Evolutionary conservation across 2,329 filamentous ascomycete genomes (phyloP).

Genomic region (Ophiostoma ips): DNA sequence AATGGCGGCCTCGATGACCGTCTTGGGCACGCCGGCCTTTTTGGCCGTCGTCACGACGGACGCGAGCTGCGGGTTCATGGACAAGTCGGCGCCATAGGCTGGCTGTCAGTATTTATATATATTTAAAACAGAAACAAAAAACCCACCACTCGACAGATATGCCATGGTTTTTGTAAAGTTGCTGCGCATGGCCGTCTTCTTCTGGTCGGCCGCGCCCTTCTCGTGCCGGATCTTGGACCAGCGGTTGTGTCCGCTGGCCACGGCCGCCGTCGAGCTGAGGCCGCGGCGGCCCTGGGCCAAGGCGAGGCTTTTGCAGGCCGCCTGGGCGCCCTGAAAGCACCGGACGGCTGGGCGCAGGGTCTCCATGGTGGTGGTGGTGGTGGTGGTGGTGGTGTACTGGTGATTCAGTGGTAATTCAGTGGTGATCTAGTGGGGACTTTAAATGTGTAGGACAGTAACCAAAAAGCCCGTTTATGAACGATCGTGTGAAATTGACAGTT

Average conservation of each 20-base stretch:
- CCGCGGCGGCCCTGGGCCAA: slow-evolving; percentile 36
- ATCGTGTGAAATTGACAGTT: no score
- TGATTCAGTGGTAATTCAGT: no score
- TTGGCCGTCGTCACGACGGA: slow-evolving; percentile 60
- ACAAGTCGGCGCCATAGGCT: slow-evolving; percentile 52
- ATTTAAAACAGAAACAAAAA: neutral
- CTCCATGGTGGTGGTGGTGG: neutral
- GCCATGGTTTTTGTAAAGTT: slow-evolving; percentile 59
- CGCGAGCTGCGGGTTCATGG: slow-evolving; percentile 62
- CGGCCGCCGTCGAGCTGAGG: slow-evolving; percentile 30
- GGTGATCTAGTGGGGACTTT: no score
- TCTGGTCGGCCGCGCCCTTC: slow-evolving; percentile 73
- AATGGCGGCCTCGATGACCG: slow-evolving; percentile 64
- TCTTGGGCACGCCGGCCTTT: slow-evolving; percentile 72
- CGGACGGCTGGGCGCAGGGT: neutral
- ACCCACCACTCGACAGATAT: slow-evolving; percentile 57
- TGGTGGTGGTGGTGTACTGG: neutral
- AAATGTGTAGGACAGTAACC: no score
- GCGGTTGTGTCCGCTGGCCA: slow-evolving; percentile 64
- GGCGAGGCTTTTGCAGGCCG: slow-evolving; percentile 15
- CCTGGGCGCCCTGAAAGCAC: neutral
- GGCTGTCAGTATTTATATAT: neutral
- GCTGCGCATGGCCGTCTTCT: slow-evolving; percentile 59
- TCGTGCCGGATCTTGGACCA: slow-evolving; percentile 97
- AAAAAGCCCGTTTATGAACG: no score